Evolutionary conservation across 2,329 filamentous ascomycete genomes (phyloP), one percentile per base, ranked within the genome.

Genomic region (Ophiostoma ulmi): DNA sequence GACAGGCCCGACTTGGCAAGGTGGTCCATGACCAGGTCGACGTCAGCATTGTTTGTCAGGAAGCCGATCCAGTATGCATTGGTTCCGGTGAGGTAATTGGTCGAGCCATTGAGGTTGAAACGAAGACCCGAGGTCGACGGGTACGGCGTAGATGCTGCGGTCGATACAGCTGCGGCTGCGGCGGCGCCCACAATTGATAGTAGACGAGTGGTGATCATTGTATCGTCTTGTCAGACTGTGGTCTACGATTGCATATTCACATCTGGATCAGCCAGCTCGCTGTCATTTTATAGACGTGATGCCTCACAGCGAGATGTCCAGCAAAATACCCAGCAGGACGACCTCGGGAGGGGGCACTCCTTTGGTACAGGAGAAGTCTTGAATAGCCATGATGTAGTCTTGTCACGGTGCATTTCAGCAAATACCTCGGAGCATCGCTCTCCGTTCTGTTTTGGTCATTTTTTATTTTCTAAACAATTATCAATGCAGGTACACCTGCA

Each of bases 11-110:
- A 83, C 41, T 78, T 73, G 68, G 79, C 76, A 20, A 88, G 76
- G 74, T 86, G 81, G 72, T 81, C 78, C 69, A 86, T 78, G 17
- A 82, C 78, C n/a, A 79, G 78, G 74, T 88, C 85, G 17, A 88
- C 82, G 75, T 90, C 86, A 8, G 78, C 80, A 72, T 86, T 80
- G 70, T 84, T 83, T 74, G 80, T 84, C 61, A 83, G 75, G 73
- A 86, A 86, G 14, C 80, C 80, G 67, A 86, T 81, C 83, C 85
- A 87, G 78, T 86, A 87, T 58, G 82, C 80, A 77, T 87, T 87
- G 67, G 81, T 85, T 26, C 85, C 85, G 17, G 83, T 83, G 73
- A 82, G 84, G 76, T 86, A 84, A 41, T 79, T 77, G 35, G 80
- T 79, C 68, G 80, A 76, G 22, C 81, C 81, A 73, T 84, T 79